These are phyloP conservation scores for Aspergillus ellipticus DNA, from an alignment of 495 filamentous ascomycete genomes.

Conservation along the genomic window DNA sequence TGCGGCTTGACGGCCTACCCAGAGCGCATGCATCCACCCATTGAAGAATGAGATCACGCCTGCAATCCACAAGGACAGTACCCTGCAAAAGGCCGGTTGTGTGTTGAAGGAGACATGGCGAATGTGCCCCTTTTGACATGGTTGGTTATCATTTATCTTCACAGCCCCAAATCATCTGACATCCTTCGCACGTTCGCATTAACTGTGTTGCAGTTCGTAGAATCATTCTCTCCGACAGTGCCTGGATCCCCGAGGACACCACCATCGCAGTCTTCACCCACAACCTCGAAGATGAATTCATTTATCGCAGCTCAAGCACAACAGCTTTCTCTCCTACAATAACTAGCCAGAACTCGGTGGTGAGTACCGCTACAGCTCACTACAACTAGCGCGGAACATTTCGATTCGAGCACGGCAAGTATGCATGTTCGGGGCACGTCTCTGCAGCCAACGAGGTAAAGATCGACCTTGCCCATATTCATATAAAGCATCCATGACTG, in stretches of 20 bases:
- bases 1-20: conserved; percentile 39
- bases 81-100: conserved; percentile 44
- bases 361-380: conserved; percentile 44
- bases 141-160: neutral
- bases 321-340: conserved; percentile 45
- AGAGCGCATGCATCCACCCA: conserved; percentile 33
- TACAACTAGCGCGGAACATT: conserved; percentile 39
- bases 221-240: conserved; percentile 33
- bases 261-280: conserved; percentile 33
- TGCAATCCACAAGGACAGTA: conserved; percentile 31
- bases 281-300: conserved; percentile 31
- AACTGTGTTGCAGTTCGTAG: conserved; percentile 35
- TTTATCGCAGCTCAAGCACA: conserved; percentile 42
- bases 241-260: conserved; percentile 31
- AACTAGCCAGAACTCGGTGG: conserved; percentile 40
- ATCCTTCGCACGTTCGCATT: conserved; percentile 31
- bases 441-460: conserved; percentile 51
- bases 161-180: neutral
- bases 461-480: conserved; percentile 37
- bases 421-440: conserved; percentile 55
- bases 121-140: conserved; percentile 21
- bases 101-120: conserved; percentile 38
- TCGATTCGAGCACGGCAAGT: conserved; percentile 48
- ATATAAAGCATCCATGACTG: conserved; percentile 58
- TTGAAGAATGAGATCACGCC: conserved; percentile 36